A percentile compares a stretch with the other conserved stretches of the same genome.
Conservation (phyloP, 192 early-diverging fungal species). For the Backusella westeae region DNA sequence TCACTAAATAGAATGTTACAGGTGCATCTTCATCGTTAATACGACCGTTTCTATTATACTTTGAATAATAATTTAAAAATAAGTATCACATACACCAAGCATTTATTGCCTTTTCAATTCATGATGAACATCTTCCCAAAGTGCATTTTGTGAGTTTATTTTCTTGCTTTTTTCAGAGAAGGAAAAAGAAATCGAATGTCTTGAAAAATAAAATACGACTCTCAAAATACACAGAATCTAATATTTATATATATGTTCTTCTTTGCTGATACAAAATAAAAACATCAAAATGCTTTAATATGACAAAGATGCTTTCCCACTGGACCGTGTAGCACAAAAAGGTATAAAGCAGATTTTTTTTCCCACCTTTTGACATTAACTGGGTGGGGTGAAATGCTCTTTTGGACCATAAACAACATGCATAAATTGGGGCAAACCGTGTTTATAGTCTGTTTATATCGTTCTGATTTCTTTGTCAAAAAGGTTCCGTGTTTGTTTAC, state of each 20-base stretch:
- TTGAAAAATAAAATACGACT: background rate
- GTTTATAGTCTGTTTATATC: background rate
- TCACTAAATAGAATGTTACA: no score
- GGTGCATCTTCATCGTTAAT: background rate
- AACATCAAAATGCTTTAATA: background rate
- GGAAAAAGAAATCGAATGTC: background rate
- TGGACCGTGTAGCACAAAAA: background rate
- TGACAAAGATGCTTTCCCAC: background rate
- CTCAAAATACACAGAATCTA: background rate
- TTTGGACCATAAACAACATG: background rate
- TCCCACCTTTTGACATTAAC: background rate
- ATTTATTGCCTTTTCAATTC: background rate
- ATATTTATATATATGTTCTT: background rate
- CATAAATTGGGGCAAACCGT: background rate
- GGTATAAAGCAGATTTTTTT: background rate
- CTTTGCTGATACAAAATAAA: background rate
- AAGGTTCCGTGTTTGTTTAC: background rate
- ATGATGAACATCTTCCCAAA: background rate
- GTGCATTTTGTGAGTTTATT: background rate
- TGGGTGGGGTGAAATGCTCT: background rate
- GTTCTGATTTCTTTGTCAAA: background rate
- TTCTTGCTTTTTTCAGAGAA: background rate
- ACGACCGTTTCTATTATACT: no score
- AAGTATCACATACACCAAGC: background rate
- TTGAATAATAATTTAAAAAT: no score